Conservation (phyloP, 2,329 filamentous ascomycete genomes). For the Aspergillus niger region DNA sequence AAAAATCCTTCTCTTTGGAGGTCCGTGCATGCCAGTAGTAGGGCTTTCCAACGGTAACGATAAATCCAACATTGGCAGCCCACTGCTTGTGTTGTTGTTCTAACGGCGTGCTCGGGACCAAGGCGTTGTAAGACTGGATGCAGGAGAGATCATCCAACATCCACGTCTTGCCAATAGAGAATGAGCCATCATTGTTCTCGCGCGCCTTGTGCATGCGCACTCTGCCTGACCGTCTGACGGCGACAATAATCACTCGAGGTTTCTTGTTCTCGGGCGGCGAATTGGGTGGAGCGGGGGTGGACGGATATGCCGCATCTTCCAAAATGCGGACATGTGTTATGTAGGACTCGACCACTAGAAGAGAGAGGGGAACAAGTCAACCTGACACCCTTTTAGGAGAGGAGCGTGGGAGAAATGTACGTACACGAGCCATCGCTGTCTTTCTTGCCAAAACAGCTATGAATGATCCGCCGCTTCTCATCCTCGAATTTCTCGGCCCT, state of each 20-base stretch:
- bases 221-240: slow-evolving; percentile 86
- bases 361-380: slow-evolving; percentile 22
- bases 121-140: slow-evolving; percentile 78
- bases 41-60: slow-evolving; percentile 85
- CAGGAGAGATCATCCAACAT: slow-evolving; percentile 83
- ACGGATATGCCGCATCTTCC: slow-evolving; percentile 82
- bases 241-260: slow-evolving; percentile 85
- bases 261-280: slow-evolving; percentile 78
- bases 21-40: slow-evolving; percentile 97
- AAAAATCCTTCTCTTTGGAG: slow-evolving; percentile 97
- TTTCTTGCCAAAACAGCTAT: slow-evolving; percentile 90
- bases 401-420: slow-evolving; percentile 37
- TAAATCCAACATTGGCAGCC: slow-evolving; percentile 82
- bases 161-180: slow-evolving; percentile 99
- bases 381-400: not conserved
- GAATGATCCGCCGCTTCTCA: slow-evolving; percentile 90
- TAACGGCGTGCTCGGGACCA: slow-evolving; percentile 59
- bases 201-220: slow-evolving; percentile 96
- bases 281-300: slow-evolving; percentile 78
- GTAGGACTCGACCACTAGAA: slow-evolving; percentile 82
- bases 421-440: slow-evolving; percentile 83
- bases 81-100: slow-evolving; percentile 68
- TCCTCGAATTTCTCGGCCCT: slow-evolving; percentile 89
- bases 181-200: slow-evolving; percentile 89
- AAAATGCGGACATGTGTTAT: slow-evolving; percentile 94